Evolutionary conservation across 1,284 basidiomycete species (phyloP).

Genomic region (Fistulinella cinereoalba): DNA sequence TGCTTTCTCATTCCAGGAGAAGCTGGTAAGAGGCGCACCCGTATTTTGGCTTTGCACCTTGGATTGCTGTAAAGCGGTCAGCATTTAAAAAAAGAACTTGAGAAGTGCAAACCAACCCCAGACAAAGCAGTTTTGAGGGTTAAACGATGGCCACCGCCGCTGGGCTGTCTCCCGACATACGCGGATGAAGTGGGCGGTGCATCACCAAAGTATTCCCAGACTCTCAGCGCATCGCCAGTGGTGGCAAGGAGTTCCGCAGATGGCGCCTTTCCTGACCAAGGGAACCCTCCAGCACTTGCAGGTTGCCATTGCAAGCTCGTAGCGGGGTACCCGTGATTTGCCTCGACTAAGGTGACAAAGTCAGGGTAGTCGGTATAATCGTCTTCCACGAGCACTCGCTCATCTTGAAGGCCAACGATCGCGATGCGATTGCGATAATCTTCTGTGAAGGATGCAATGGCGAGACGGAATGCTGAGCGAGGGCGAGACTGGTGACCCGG

Average conservation of each 20-base stretch:
- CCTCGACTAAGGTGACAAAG: constrained; percentile 77
- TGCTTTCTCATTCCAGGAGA: constrained; percentile 92
- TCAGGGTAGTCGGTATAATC: constrained; percentile 78
- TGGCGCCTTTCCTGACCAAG: constrained; percentile 62
- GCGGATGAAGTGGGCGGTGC: constrained; percentile 52
- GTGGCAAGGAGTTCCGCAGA: constrained; percentile 82
- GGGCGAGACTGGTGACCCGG: constrained; percentile 69
- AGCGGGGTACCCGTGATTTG: constrained; percentile 80
- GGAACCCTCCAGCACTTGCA: constrained; percentile 53
- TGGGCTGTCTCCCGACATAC: constrained; percentile 69
- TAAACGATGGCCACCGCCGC: constrained; percentile 55
- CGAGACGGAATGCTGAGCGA: constrained; percentile 77
- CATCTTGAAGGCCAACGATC: constrained; percentile 78
- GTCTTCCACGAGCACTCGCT: constrained; percentile 78
- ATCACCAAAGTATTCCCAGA: constrained; percentile 82
- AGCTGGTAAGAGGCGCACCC: constrained; percentile 88
- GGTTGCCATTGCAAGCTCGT: constrained; percentile 85
- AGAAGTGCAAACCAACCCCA: constrained; percentile 60
- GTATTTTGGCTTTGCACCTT: constrained; percentile 83
- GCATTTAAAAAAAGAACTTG: constrained; percentile 12
- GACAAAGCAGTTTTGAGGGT: constrained; percentile 70
- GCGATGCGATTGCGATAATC: constrained; percentile 80
- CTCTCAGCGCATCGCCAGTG: constrained; percentile 83
- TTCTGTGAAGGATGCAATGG: constrained; percentile 75
- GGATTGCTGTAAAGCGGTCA: constrained; percentile 56